Evolutionary conservation across 2,329 filamentous ascomycete genomes (phyloP), one percentile per base, ranked within the genome.

Genomic region (Aspergillus ochraceus): DNA sequence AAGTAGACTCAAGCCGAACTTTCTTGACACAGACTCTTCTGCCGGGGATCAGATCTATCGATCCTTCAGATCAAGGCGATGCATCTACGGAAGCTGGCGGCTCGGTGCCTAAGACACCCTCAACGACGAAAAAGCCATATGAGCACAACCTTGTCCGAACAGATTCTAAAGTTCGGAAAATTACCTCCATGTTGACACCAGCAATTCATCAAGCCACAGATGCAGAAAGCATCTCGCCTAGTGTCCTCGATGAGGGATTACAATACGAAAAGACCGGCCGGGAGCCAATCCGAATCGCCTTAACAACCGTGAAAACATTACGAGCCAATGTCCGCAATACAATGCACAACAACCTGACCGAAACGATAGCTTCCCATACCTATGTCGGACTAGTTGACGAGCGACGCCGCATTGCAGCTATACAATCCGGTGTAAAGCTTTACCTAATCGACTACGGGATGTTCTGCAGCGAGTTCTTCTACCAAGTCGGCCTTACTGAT

Each of bases 381-480:
- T 99, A 97, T 74, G 91, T 99, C 52, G 95, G 95, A 2, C 83
- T 99, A 26, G 91, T 98, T 1, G 95, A 99, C 70, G 90, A 94
- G 70, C 85, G 84, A 46, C 88, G 92, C 53, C 90, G 95, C 11
- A 86, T 99, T 12, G 93, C 88, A n/a, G 92, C 95, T 17, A 90
- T 99, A 42, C 95, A 99, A 77, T 88, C 91, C 39, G 95, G 94
- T 14, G 90, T 98, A 9, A 96, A 93, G 72, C 84, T 99, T 8
- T 97, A 90, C 74, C 85, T 99, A 22, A 83, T 99, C 55, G 95
- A 99, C 76, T 99, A 99, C 71, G 95, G 92, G 11, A 88, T 94
- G 72, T 80, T 90, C 1, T 90, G 87, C 73, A 90, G 88, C 62
- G 94, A 98, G 68, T 96, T 94, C 74, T 96, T 98, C 74, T 99